Percentiles rank a stretch among this genome's conserved stretches.
phyloP scores from a whole-genome alignment of 2,329 filamentous ascomycete species.

The Phialocephala subalpina region DNA sequence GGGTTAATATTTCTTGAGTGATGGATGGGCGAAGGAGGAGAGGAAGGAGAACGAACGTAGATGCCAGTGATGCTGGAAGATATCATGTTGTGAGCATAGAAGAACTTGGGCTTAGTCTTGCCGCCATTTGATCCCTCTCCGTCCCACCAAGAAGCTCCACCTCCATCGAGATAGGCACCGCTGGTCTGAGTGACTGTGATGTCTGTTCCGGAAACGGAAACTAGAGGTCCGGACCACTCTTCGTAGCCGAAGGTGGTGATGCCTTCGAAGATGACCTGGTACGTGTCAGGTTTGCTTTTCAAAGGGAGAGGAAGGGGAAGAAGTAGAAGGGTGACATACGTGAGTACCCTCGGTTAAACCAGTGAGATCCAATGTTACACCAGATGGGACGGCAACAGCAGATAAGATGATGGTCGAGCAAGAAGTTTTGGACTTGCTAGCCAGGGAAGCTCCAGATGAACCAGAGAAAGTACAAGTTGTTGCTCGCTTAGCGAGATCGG shows the following conservation, averaged over 20 bases:
- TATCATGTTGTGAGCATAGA: slow-evolving; percentile 59
- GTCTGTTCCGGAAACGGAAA: slow-evolving; percentile 64
- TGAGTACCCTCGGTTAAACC: slow-evolving; percentile 56
- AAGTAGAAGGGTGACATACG: slow-evolving; percentile 14
- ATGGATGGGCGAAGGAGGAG: not conserved
- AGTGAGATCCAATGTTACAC: slow-evolving; percentile 66
- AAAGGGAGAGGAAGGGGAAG: not conserved
- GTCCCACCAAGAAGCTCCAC: slow-evolving; percentile 67
- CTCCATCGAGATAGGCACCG: slow-evolving; percentile 62
- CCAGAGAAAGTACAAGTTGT: slow-evolving; percentile 62
- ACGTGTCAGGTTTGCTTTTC: not conserved
- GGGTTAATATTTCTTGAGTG: not conserved
- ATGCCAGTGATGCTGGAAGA: slow-evolving; percentile 56
- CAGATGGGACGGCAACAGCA: slow-evolving; percentile 63
- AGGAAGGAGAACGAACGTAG: slow-evolving; percentile 46
- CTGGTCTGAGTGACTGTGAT: slow-evolving; percentile 60
- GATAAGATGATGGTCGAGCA: slow-evolving; percentile 63
- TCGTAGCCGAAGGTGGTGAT: slow-evolving; percentile 72
- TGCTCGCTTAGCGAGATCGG: slow-evolving; percentile 31
- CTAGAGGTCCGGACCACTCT: slow-evolving; percentile 69
- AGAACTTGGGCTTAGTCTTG: slow-evolving; percentile 69
- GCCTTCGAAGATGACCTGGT: slow-evolving; percentile 65
- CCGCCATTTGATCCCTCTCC: slow-evolving; percentile 64
- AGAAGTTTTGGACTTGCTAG: slow-evolving; percentile 55
- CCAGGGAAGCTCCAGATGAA: slow-evolving; percentile 48